phyloP scores from a whole-genome alignment of 306 rosid genomes.

The Ammopiptanthus mongolicus region DNA sequence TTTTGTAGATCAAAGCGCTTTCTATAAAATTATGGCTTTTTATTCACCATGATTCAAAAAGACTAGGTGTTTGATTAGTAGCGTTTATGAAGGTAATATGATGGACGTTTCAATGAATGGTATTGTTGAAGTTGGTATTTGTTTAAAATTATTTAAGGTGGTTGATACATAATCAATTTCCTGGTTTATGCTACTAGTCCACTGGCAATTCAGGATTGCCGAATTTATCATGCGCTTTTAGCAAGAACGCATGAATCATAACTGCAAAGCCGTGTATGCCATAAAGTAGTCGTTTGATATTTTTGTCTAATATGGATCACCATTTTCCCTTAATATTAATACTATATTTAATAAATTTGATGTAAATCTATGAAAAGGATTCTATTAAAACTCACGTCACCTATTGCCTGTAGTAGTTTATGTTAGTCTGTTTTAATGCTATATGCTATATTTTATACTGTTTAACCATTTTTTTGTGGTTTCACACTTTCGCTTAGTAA shows the following conservation, averaged over 20 bases:
- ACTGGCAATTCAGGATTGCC: neutral
- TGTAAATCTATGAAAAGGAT: neutral
- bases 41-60: neutral
- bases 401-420: neutral
- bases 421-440: neutral
- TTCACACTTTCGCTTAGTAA: neutral
- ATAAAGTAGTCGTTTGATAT: neutral
- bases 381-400: neutral
- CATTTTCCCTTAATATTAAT: too few species aligned
- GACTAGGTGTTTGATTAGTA: neutral
- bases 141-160: neutral
- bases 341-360: too few species aligned
- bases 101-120: neutral
- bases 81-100: neutral
- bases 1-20: neutral
- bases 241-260: neutral
- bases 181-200: neutral
- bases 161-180: neutral
- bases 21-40: neutral
- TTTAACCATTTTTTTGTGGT: neutral
- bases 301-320: neutral
- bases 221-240: neutral
- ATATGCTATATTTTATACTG: neutral
- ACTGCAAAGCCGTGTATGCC: neutral
- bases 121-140: neutral